These are phyloP conservation scores for Sporisorium graminicola DNA, from an alignment of 1,284 basidiomycete genomes.

Conservation along the genomic window DNA sequence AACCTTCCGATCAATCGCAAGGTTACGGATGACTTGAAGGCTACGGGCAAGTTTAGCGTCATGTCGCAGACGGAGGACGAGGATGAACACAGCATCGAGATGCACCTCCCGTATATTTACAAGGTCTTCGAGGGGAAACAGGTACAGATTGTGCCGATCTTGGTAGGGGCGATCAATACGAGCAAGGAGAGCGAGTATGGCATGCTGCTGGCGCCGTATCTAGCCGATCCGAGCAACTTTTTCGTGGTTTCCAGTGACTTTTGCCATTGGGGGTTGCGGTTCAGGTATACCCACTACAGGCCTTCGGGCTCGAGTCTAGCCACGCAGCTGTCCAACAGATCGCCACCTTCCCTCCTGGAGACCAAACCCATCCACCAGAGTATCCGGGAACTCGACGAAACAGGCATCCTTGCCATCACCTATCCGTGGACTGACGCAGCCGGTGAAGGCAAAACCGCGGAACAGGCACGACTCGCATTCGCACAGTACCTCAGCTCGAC, in stretches of 20 bases:
- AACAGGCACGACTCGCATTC: slow-evolving; percentile 51
- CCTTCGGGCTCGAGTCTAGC: slow-evolving; percentile 73
- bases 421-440: slow-evolving; percentile 71
- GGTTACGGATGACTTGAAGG: slow-evolving; percentile 77
- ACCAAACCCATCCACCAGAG: slow-evolving; percentile 72
- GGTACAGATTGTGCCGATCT: slow-evolving; percentile 87
- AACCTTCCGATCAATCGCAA: slow-evolving; percentile 81
- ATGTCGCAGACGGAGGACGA: slow-evolving; percentile 83
- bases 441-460: slow-evolving; percentile 32
- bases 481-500: slow-evolving; percentile 82
- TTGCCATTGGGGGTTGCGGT: slow-evolving; percentile 88
- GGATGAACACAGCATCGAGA: slow-evolving; percentile 96
- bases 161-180: slow-evolving; percentile 85
- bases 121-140: slow-evolving; percentile 86
- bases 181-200: slow-evolving; percentile 78
- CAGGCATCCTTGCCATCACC: slow-evolving; percentile 81
- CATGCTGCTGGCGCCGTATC: slow-evolving; percentile 81
- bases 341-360: slow-evolving; percentile 14
- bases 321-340: slow-evolving; percentile 12
- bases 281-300: slow-evolving; percentile 91
- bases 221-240: slow-evolving; percentile 81
- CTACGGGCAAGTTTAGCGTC: slow-evolving; percentile 79
- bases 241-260: slow-evolving; percentile 96
- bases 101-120: slow-evolving; percentile 93
- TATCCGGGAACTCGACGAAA: slow-evolving; percentile 81